phyloP scores from a whole-genome alignment of 495 filamentous ascomycete species.

The Immersiella caudata region DNA sequence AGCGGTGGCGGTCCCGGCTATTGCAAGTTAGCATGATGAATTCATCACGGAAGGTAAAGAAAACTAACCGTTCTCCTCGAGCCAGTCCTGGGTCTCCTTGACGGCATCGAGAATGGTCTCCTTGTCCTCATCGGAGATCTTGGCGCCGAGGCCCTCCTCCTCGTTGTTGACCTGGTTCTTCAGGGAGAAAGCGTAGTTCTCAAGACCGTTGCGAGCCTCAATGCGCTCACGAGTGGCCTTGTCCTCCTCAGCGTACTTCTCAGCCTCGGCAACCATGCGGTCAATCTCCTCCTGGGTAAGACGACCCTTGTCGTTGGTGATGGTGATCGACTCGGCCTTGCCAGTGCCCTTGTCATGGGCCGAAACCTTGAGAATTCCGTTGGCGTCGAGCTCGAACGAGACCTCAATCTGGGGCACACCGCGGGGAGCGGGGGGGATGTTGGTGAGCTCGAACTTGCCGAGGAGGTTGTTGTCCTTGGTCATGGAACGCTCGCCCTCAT shows the following conservation, averaged over 20 bases:
- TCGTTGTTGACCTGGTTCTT: constrained; percentile 99
- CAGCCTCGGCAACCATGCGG: constrained; percentile 95
- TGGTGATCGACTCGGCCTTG: constrained; percentile 94
- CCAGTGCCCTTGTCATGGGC: constrained; percentile 96
- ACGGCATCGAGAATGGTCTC: constrained; percentile 93
- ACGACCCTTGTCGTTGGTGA: constrained; percentile 98
- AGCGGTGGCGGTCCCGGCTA: constrained; percentile 72
- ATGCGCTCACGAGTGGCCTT: constrained; percentile 95
- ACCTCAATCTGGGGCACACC: constrained; percentile 98
- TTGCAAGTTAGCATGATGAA: constrained; percentile 26
- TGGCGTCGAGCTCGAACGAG: constrained; percentile 95
- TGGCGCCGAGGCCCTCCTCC: constrained; percentile 90
- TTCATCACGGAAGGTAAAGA: not conserved
- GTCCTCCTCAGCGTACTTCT: constrained; percentile 98
- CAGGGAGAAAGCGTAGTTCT: constrained; percentile 95
- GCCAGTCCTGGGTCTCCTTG: constrained; percentile 97
- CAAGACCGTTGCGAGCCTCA: constrained; percentile 90
- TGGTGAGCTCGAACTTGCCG: constrained; percentile 96
- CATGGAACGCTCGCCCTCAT: constrained; percentile 93
- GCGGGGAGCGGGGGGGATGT: constrained; percentile 91
- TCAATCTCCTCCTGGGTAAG: constrained; percentile 96
- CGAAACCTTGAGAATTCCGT: constrained; percentile 95
- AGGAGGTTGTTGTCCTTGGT: constrained; percentile 96
- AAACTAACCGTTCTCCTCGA: constrained; percentile 77
- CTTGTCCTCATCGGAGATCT: constrained; percentile 99